phyloP scores from a whole-genome alignment of 164 flowering plant genomes.

The Nymphaea thermarum region DNA sequence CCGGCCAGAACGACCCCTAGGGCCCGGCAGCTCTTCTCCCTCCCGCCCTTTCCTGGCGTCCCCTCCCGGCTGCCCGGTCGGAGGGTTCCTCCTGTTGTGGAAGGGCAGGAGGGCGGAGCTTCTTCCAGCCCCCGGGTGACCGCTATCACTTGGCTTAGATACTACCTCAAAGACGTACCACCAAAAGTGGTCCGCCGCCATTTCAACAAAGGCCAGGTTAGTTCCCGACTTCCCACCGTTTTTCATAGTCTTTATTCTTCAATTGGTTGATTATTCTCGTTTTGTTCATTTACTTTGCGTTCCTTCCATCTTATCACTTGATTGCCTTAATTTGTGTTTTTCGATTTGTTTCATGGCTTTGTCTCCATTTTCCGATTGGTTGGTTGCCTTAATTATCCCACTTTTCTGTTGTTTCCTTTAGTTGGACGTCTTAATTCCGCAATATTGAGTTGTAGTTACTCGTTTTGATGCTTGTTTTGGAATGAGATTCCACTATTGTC shows the following conservation, averaged over 20 bases:
- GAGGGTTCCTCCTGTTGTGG: conserved; percentile 7
- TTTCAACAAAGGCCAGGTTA: conserved; percentile 74
- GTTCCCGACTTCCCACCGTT: conserved; percentile 7
- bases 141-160: conserved; percentile 76
- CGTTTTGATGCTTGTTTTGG: too few species aligned
- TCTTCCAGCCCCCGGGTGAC: conserved; percentile 27
- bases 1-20: conserved; percentile 39
- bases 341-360: neutral
- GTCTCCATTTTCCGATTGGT: neutral
- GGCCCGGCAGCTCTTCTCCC: conserved; percentile 70
- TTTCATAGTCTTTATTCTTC: neutral
- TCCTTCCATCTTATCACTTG: neutral
- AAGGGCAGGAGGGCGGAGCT: conserved; percentile 1
- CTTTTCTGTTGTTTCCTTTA: too few species aligned
- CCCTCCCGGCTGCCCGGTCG: conserved; percentile 44
- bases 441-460: too few species aligned
- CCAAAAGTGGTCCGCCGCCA: conserved; percentile 44
- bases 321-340: neutral
- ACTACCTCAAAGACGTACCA: conserved; percentile 53
- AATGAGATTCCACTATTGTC: too few species aligned
- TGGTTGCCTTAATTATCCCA: neutral
- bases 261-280: too few species aligned
- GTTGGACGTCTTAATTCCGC: too few species aligned
- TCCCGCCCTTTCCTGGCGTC: conserved; percentile 64
- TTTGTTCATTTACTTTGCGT: neutral